Evolutionary conservation across 2,329 filamentous ascomycete genomes (phyloP).

Genomic region (Neurospora sp.): DNA sequence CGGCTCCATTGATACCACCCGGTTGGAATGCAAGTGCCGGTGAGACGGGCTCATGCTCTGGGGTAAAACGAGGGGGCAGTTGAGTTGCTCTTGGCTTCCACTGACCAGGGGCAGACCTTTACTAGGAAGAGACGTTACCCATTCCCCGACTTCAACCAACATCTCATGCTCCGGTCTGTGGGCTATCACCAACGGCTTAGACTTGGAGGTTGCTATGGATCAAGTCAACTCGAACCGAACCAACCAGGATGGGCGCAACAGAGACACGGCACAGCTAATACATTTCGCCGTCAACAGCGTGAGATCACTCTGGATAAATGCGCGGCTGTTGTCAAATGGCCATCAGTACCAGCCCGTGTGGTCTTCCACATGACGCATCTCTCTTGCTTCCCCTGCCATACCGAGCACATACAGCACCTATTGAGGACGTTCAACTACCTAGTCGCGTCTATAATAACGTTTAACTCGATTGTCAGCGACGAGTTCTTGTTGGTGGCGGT

Average conservation of each 20-base stretch:
- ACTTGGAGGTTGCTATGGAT: background rate
- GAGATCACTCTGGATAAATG: constrained; percentile 21
- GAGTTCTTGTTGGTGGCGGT: background rate
- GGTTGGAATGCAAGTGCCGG: constrained; percentile 13
- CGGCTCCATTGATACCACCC: background rate
- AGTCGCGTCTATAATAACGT: background rate
- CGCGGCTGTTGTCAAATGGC: constrained; percentile 10
- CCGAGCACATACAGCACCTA: background rate
- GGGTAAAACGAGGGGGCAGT: background rate
- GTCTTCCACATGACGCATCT: constrained; percentile 14
- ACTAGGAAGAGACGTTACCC: background rate
- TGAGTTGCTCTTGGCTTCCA: background rate
- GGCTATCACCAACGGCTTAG: background rate
- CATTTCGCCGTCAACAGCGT: constrained; percentile 16
- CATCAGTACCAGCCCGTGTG: constrained; percentile 8
- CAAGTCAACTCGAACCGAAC: background rate
- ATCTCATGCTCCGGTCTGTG: background rate
- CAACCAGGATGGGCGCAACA: background rate
- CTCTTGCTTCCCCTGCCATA: background rate
- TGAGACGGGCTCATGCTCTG: constrained; percentile 3
- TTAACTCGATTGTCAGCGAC: background rate
- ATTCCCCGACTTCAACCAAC: background rate
- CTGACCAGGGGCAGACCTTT: background rate
- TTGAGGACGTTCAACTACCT: background rate
- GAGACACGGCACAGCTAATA: constrained; percentile 20